Conservation (phyloP, 495 filamentous ascomycete genomes). For the Tuber microsphaerosporum region DNA sequence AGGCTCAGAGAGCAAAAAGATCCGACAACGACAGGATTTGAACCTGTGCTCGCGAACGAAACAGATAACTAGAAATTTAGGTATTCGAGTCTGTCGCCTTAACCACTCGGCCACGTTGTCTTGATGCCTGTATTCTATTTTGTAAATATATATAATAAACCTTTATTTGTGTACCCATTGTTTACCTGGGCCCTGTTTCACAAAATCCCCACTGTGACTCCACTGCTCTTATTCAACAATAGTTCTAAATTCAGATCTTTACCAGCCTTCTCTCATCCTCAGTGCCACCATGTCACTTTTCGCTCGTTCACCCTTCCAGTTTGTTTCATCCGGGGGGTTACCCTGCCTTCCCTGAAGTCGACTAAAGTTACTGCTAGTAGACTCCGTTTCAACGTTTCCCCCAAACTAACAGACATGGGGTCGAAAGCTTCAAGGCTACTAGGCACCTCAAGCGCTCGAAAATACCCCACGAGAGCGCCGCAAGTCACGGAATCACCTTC, state of each 20-base stretch:
- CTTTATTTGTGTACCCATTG: not conserved
- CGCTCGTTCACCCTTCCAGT: not conserved
- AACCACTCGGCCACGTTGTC: constrained; percentile 35
- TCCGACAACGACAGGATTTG: constrained; percentile 32
- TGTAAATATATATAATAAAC: not conserved
- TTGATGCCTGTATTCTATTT: not conserved
- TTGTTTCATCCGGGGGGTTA: not conserved
- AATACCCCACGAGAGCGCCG: not conserved
- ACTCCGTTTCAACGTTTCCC: not conserved
- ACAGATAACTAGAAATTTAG: constrained; percentile 20
- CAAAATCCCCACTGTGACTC: not conserved
- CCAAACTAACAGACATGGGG: not conserved
- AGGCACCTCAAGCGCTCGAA: not conserved
- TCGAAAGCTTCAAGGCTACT: not conserved
- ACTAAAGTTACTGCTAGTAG: not conserved
- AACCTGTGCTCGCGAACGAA: constrained; percentile 34
- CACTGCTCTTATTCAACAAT: not conserved
- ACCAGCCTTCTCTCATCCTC: not conserved
- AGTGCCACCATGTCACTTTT: not conserved
- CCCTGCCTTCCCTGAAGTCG: not conserved
- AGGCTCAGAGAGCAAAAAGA: not conserved
- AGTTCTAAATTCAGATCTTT: not conserved
- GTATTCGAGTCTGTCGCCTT: constrained; percentile 32
- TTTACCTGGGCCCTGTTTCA: not conserved
- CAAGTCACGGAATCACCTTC: not conserved